Conservation (phyloP, 2,329 filamentous ascomycete species). For the Apiospora saccharicola region DNA sequence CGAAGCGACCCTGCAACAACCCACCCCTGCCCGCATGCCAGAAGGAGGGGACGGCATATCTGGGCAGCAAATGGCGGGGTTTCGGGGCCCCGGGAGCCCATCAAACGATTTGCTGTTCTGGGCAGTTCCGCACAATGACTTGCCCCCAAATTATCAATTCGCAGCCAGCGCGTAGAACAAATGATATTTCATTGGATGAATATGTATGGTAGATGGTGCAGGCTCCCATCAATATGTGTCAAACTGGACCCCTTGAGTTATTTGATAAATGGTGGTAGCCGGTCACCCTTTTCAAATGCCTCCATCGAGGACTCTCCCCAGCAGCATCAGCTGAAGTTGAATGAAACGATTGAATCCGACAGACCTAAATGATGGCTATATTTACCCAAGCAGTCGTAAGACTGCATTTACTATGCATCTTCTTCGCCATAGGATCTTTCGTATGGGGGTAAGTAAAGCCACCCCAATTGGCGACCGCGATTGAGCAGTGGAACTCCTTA, state of each 20-base stretch:
- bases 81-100: not conserved
- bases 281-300: not conserved
- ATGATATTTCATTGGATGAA: not conserved
- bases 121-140: not conserved
- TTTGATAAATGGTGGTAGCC: not conserved
- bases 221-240: not conserved
- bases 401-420: slow-evolving; percentile 56
- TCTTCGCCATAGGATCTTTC: slow-evolving; percentile 63
- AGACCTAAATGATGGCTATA: slow-evolving; percentile 30
- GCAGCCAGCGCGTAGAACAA: not conserved
- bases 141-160: not conserved
- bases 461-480: not conserved
- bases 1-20: not conserved
- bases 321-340: not conserved
- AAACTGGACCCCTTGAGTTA: not conserved
- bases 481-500: not conserved
- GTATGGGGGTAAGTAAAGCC: slow-evolving; percentile 58
- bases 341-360: too few relatives aligned
- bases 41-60: slow-evolving; percentile 14
- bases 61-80: slow-evolving; percentile 1
- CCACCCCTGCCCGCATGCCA: slow-evolving; percentile 13
- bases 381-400: slow-evolving; percentile 48
- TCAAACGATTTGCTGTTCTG: not conserved
- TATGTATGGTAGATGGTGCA: not conserved
- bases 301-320: not conserved